Base-by-base conservation (phyloP, 768 basidiomycete species). In the Trametes gibbosa region DNA sequence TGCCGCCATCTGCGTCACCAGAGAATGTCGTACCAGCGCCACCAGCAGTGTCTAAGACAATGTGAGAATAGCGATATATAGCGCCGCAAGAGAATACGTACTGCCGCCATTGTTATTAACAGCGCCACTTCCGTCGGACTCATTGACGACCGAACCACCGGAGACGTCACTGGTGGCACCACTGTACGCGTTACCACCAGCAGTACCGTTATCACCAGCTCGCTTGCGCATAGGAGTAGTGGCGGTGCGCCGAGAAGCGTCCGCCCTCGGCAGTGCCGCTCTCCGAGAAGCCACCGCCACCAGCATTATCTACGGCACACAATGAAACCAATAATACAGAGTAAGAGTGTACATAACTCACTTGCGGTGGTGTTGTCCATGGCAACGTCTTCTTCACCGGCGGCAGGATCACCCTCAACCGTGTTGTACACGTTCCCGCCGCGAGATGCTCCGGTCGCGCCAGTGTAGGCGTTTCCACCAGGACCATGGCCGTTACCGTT, bases 121-220 rank as follows among this genome's bases (percentile, higher is more conserved):
- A 6, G 25, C 24, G 40, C 58, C 65, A 1, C 58, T 42, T 5
- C 46, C 41, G 32, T 63, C 55, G 16, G 58, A 45, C 21, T 29
- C 37, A 50, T 66, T 66, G 52, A 58, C 59, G 23, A 64, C 54
- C 27, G 53, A 46, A 53, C 65, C 65, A 35, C 65, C 65, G 27
- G 57, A 57, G 8, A 59, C 63, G 21, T 59, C 47, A 29, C 19
- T 35, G 48, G 63, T 64, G 3, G 65, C 60, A 50, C 65, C 65
- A 39, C 59, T 63, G 61, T 64, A 66, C 14, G 63, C 65, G 56
- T 60, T 64, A 60, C 65, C 65, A 42, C 65, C 65, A 6, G 65
- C 65, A 5, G 63, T 64, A 46, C 61, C 61, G 8, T n/a, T 19
- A 46, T 66, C 65, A 6, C 48, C 12, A 7, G 63, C 65, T 23